These are phyloP conservation scores for Thecaphora thlaspeos DNA, from an alignment of 1,284 basidiomycete genomes.

Conservation along the genomic window DNA sequence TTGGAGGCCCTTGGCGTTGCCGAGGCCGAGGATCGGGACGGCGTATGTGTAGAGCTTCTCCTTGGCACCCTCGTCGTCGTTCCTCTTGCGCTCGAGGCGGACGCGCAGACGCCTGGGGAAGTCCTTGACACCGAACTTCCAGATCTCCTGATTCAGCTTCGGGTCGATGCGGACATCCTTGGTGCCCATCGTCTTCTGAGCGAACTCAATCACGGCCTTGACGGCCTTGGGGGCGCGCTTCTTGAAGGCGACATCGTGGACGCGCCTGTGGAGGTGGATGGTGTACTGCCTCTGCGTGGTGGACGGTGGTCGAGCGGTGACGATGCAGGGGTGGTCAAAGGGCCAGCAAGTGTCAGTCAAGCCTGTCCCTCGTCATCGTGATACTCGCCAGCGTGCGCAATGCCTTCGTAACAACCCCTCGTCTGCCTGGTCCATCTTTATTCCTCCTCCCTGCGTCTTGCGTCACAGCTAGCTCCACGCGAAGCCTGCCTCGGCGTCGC, in stretches of 20 bases:
- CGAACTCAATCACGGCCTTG: constrained; percentile 56
- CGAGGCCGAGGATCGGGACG: constrained; percentile 54
- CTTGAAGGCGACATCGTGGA: constrained; percentile 55
- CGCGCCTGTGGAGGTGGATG: constrained; percentile 57
- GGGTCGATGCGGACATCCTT: constrained; percentile 58
- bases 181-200: constrained; percentile 57
- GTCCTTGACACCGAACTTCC: constrained; percentile 58
- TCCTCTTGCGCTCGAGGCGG: constrained; percentile 57
- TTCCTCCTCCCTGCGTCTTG: too few species aligned
- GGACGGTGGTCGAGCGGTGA: too few species aligned
- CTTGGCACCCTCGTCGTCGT: constrained; percentile 58
- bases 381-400: too few species aligned
- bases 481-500: too few species aligned
- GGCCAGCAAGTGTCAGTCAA: too few species aligned
- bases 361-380: not conserved
- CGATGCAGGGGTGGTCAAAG: too few species aligned
- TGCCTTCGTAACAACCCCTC: too few species aligned
- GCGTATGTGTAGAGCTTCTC: constrained; percentile 58
- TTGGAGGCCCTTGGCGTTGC: constrained; percentile 56
- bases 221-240: constrained; percentile 56
- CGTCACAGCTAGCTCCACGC: too few species aligned
- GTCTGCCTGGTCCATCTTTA: too few species aligned
- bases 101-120: constrained; percentile 55
- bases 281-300: constrained; percentile 55
- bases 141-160: constrained; percentile 58